Base-by-base conservation (phyloP, 129 eudicot species). In the Lactuca sativa region DNA sequence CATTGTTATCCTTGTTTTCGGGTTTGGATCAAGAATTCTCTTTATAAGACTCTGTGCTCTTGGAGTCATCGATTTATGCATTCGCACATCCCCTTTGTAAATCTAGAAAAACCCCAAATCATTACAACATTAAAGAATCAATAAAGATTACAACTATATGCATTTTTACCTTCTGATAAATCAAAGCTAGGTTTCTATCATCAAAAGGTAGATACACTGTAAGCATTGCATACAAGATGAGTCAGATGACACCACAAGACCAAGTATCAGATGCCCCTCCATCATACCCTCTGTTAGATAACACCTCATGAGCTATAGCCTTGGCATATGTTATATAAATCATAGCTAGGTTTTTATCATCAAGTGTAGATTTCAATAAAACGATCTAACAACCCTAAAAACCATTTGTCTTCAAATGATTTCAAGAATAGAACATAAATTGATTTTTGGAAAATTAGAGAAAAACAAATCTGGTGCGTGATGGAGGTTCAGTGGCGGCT, bases 271-370 rank as follows among this genome's bases (percentile, higher is more conserved):
- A 76, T 51, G 90, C 73, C 13, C 88, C 83, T 64, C 93, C 96
- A 72, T 86, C 81, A 53, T 90, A 90, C 7, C 95, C 96, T 80
- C 86, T 72, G 77, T 86, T 90, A 7, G 75, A 69, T 18, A 90
- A 83, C 37, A 90, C 69, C 67, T 90, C 96, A 58, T 95, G 95
- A 4, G 96, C 96, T n/a, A n/a, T n/a, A n/a, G n/a, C n/a, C n/a
- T n/a, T n/a, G n/a, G n/a, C n/a, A n/a, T n/a, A n/a, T n/a, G n/a
- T n/a, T n/a, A n/a, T n/a, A n/a, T n/a, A n/a, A n/a, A n/a, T n/a
- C n/a, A n/a, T n/a, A n/a, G n/a, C n/a, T n/a, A n/a, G n/a, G n/a
- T n/a, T n/a, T n/a, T n/a, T n/a, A n/a, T n/a, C n/a, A n/a, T n/a
- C n/a, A n/a, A n/a, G n/a, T n/a, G n/a, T n/a, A n/a, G n/a, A n/a